A percentile compares a stretch with the other conserved stretches of the same genome.
Evolutionary conservation across 2,329 filamentous ascomycete genomes (phyloP).

Genomic region (Fusarium concolor): DNA sequence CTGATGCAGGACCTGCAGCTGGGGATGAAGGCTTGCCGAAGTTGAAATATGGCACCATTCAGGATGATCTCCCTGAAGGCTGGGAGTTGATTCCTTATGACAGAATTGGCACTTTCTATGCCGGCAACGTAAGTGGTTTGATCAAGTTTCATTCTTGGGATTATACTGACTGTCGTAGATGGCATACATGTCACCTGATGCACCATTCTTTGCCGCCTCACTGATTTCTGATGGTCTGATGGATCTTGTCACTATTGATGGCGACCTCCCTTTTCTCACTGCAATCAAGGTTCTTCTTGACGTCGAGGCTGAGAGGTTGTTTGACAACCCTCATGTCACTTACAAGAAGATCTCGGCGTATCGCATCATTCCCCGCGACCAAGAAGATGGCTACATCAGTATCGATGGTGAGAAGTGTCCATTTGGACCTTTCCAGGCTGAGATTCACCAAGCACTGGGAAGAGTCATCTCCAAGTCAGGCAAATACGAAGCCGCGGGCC

Average conservation of each 20-base stretch:
- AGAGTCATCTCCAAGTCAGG: constrained; percentile 84
- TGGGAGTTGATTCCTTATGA: constrained; percentile 82
- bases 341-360: constrained; percentile 92
- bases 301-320: constrained; percentile 79
- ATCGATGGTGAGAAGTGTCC: constrained; percentile 92
- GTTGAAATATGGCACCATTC: constrained; percentile 82
- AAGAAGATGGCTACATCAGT: constrained; percentile 84
- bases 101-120: constrained; percentile 91
- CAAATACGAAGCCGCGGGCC: constrained; percentile 74
- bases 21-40: constrained; percentile 71
- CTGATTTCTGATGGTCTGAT: constrained; percentile 86
- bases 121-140: constrained; percentile 76
- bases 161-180: constrained; percentile 64
- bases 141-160: no score
- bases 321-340: constrained; percentile 80
- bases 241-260: constrained; percentile 85
- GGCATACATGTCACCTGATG: constrained; percentile 88
- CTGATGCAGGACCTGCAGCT: constrained; percentile 40
- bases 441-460: constrained; percentile 85
- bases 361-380: constrained; percentile 80
- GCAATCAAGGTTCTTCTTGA: constrained; percentile 77
- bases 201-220: constrained; percentile 88
- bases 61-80: constrained; percentile 78
- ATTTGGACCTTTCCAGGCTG: constrained; percentile 90
- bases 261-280: constrained; percentile 74